These are phyloP conservation scores for Iodosphaeria phyllophila DNA, from an alignment of 2,329 filamentous ascomycete species.

Conservation along the genomic window DNA sequence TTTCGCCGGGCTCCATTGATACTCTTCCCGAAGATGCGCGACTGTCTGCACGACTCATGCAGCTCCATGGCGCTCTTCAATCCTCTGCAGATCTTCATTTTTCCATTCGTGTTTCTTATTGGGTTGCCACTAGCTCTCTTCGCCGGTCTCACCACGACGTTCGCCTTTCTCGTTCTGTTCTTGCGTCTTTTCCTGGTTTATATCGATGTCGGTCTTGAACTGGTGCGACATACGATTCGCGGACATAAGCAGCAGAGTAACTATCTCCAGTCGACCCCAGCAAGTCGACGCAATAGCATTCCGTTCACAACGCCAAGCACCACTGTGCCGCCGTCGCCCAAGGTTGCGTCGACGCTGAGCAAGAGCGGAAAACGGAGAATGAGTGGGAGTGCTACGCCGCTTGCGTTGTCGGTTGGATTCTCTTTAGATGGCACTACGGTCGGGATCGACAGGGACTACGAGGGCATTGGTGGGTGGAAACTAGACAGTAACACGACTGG, in stretches of 20 bases:
- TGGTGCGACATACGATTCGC: slow-evolving; percentile 35
- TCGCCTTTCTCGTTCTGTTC: slow-evolving; percentile 42
- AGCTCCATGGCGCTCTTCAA: slow-evolving; percentile 31
- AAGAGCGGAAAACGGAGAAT: slow-evolving; percentile 7
- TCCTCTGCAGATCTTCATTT: slow-evolving; percentile 33
- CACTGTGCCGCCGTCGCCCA: slow-evolving; percentile 4
- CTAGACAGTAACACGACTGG: slow-evolving; percentile 8
- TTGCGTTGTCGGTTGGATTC: slow-evolving; percentile 7
- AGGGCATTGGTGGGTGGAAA: slow-evolving; percentile 40
- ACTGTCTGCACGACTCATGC: too few species aligned
- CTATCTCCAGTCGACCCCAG: slow-evolving; percentile 9
- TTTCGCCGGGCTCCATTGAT: too few species aligned
- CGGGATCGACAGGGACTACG: slow-evolving; percentile 35
- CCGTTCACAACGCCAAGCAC: slow-evolving; percentile 4
- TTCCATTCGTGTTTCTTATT: slow-evolving; percentile 43
- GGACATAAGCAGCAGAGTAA: slow-evolving; percentile 16
- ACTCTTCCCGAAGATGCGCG: too few species aligned
- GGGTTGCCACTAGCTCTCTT: slow-evolving; percentile 44
- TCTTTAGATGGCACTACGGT: slow-evolving; percentile 24
- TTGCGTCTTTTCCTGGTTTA: slow-evolving; percentile 43
- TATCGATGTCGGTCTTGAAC: slow-evolving; percentile 38
- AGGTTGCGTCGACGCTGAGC: slow-evolving; percentile 4
- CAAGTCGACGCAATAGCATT: slow-evolving; percentile 3
- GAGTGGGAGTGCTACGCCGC: slow-evolving; percentile 7
- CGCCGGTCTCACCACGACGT: slow-evolving; percentile 41